Conservation (phyloP, 225 moss, liverwort and hornwort genomes). For the Pseudoscleropodium purum region DNA sequence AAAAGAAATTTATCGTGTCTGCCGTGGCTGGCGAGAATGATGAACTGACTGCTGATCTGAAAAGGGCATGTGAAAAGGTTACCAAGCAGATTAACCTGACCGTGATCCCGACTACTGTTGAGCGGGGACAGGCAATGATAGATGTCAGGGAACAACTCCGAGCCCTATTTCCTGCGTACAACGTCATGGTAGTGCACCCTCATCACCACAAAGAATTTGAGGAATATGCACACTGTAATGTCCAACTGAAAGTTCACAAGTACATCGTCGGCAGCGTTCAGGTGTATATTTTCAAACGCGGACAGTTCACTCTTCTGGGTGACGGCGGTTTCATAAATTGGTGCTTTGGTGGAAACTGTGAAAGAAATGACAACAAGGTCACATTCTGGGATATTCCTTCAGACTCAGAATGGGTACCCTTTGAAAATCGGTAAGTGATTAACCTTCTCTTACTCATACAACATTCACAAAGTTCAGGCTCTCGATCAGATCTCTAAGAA, state of each 20-base stretch:
- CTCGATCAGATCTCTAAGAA: too few relatives aligned
- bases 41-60: neutral
- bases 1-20: neutral
- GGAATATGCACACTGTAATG: neutral
- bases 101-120: neutral
- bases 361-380: neutral
- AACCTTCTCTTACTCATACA: too few relatives aligned
- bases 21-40: neutral
- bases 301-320: neutral
- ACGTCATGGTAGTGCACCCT: neutral
- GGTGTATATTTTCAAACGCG: neutral
- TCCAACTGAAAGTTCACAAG: neutral
- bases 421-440: too few relatives aligned
- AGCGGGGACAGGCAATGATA: neutral
- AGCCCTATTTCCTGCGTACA: neutral
- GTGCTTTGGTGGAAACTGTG: neutral
- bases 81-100: neutral
- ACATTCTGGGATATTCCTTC: neutral
- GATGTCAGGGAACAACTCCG: neutral
- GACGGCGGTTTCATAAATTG: neutral
- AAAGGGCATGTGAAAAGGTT: neutral
- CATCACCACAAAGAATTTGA: neutral
- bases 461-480: too few relatives aligned
- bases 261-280: neutral
- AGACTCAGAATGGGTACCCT: too few relatives aligned